Percentiles rank a stretch among this genome's conserved stretches.
These are phyloP conservation scores for Sporothrix euskadiensis DNA, from an alignment of 2,329 filamentous ascomycete species.

Conservation along the genomic window DNA sequence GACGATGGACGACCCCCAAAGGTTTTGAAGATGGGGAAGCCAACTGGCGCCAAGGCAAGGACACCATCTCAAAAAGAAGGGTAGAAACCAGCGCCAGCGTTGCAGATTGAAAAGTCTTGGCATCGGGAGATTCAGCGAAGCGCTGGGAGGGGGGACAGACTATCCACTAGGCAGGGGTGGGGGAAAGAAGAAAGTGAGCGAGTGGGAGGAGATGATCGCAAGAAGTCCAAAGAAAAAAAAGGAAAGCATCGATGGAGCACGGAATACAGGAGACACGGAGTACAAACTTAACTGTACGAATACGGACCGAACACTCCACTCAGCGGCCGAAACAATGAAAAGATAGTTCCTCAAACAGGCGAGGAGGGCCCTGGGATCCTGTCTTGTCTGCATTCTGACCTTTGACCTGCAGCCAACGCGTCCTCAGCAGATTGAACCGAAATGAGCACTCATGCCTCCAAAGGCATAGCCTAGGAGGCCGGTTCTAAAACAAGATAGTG, in stretches of 20 bases:
- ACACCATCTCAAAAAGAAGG: background rate
- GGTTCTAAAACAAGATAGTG: background rate
- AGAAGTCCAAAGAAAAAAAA: background rate
- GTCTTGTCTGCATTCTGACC: background rate
- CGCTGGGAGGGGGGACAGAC: background rate
- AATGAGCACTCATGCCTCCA: conserved; percentile 6
- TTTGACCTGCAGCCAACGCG: background rate
- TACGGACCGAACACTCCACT: background rate
- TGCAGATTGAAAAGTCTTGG: conserved; percentile 23
- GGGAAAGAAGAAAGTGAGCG: background rate
- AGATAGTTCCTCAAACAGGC: background rate
- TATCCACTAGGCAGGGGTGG: background rate
- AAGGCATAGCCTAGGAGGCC: background rate
- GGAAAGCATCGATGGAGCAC: background rate
- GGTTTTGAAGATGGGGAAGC: background rate
- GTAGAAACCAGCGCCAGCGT: background rate
- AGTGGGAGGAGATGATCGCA: background rate
- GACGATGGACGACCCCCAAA: background rate
- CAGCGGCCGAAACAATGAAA: background rate
- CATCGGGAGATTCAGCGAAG: conserved; percentile 21
- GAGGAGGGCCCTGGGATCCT: background rate
- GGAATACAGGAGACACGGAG: background rate
- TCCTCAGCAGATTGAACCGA: background rate
- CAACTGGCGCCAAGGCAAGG: background rate
- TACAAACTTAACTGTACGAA: background rate